These are phyloP conservation scores for Diutina pseudorugosa DNA, from an alignment of 1,139 yeast genomes.

Conservation along the genomic window DNA sequence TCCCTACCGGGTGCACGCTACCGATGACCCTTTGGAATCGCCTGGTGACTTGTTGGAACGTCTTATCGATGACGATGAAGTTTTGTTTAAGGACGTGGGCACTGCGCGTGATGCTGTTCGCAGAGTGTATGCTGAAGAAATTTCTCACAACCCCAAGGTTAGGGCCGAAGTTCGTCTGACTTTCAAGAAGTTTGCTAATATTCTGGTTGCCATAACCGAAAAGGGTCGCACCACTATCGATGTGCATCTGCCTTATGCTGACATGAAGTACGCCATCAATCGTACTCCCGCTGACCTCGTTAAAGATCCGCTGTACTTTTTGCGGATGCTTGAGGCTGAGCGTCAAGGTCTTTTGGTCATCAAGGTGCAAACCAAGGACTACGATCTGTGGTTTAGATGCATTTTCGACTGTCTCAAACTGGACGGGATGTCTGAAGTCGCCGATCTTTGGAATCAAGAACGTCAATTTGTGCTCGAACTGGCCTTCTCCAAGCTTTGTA, in stretches of 20 bases:
- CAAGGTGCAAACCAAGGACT: constrained; percentile 33
- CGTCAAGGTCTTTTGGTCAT: constrained; percentile 41
- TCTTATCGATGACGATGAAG: constrained; percentile 40
- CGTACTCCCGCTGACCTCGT: constrained; percentile 66
- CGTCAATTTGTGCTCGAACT: constrained; percentile 55
- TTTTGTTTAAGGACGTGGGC: constrained; percentile 44
- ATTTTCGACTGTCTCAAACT: constrained; percentile 54
- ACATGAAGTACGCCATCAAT: constrained; percentile 82
- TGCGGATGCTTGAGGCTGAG: constrained; percentile 91
- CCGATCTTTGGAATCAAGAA: constrained; percentile 72
- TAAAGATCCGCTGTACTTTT: constrained; percentile 63
- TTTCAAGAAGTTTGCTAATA: constrained; percentile 53
- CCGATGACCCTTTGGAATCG: constrained; percentile 56
- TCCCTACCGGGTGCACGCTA: constrained; percentile 55
- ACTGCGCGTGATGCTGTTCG: constrained; percentile 67
- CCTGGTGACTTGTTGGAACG: constrained; percentile 57
- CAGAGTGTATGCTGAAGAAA: constrained; percentile 57
- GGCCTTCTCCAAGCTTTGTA: constrained; percentile 59
- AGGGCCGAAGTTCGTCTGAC: constrained; percentile 65
- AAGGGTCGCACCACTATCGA: constrained; percentile 80
- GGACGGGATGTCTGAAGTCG: constrained; percentile 74
- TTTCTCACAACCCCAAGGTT: constrained; percentile 70
- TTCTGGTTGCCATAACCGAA: constrained; percentile 72
- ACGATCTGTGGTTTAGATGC: constrained; percentile 31
- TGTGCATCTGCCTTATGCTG: constrained; percentile 71